A percentile compares a stretch with the other conserved stretches of the same genome.
These are phyloP conservation scores for Diaporthe ampelina DNA, from an alignment of 2,329 filamentous ascomycete genomes.

Conservation along the genomic window DNA sequence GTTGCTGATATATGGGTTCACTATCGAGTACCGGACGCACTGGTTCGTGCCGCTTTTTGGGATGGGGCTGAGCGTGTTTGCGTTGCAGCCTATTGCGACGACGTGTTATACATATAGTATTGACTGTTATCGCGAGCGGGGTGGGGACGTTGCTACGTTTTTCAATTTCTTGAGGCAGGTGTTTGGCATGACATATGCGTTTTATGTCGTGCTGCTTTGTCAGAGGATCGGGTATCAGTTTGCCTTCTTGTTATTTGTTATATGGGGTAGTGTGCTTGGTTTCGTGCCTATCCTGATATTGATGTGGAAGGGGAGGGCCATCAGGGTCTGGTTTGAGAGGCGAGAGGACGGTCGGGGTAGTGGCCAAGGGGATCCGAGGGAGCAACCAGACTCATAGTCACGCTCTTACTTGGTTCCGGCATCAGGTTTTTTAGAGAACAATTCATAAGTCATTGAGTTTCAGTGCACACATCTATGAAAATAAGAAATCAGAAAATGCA, in stretches of 20 bases:
- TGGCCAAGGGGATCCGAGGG: no score
- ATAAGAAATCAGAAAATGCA: no score
- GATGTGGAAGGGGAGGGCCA: conserved; percentile 31
- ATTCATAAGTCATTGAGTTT: background rate
- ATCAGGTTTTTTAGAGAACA: background rate
- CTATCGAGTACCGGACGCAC: conserved; percentile 47
- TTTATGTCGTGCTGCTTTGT: conserved; percentile 33
- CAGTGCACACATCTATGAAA: background rate
- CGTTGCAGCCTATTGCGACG: conserved; percentile 50
- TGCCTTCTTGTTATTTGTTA: conserved; percentile 33
- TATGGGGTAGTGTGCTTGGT: conserved; percentile 31
- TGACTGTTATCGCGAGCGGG: conserved; percentile 37
- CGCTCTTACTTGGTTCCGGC: no score
- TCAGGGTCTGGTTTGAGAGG: conserved; percentile 23
- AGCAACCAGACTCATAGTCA: background rate
- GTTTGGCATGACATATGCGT: conserved; percentile 34
- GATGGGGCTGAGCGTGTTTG: conserved; percentile 51
- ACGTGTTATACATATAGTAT: conserved; percentile 43
- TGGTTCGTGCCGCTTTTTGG: conserved; percentile 49
- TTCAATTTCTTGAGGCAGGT: conserved; percentile 31
- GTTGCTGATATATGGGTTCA: conserved; percentile 50
- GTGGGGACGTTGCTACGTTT: conserved; percentile 29
- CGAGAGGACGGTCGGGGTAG: background rate
- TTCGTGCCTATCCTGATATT: conserved; percentile 25
- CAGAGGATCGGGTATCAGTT: conserved; percentile 32